phyloP scores from a whole-genome alignment of 1,284 basidiomycete genomes.

The Clitocybe nebularis region DNA sequence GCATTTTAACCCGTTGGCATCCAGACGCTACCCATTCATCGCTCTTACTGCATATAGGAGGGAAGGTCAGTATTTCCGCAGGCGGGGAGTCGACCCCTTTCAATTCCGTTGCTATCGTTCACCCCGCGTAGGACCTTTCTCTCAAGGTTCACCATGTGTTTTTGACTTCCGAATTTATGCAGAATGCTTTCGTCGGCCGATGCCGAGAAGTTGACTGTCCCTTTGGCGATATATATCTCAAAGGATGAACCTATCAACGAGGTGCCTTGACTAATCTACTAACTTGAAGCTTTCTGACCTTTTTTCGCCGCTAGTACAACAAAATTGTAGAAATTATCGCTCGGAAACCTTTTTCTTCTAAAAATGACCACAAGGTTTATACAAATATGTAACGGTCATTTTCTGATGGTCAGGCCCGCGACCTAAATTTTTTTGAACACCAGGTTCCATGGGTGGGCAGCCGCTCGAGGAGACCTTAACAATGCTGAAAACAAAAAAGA shows the following conservation, averaged over 20 bases:
- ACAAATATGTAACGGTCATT: constrained; percentile 47
- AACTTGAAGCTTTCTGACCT: too few relatives aligned
- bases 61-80: constrained; percentile 45
- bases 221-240: constrained; percentile 57
- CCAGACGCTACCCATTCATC: neutral
- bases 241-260: constrained; percentile 57
- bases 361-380: constrained; percentile 55
- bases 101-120: constrained; percentile 47
- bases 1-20: too few relatives aligned
- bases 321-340: constrained; percentile 47
- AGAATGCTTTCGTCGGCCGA: constrained; percentile 60
- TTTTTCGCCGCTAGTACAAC: too few relatives aligned
- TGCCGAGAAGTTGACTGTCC: constrained; percentile 47
- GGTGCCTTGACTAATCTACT: too few relatives aligned
- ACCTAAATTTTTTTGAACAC: constrained; percentile 7
- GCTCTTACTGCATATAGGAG: constrained; percentile 29
- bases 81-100: constrained; percentile 37
- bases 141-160: neutral
- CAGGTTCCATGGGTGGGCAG: constrained; percentile 72
- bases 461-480: constrained; percentile 62
- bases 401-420: too few relatives aligned
- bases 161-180: constrained; percentile 3
- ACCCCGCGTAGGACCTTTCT: constrained; percentile 46
- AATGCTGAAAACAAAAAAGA: constrained; percentile 62
- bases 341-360: constrained; percentile 49